Evolutionary conservation across 176 grass and related monocot species (phyloP).

Genomic region (Triticum monococcum): DNA sequence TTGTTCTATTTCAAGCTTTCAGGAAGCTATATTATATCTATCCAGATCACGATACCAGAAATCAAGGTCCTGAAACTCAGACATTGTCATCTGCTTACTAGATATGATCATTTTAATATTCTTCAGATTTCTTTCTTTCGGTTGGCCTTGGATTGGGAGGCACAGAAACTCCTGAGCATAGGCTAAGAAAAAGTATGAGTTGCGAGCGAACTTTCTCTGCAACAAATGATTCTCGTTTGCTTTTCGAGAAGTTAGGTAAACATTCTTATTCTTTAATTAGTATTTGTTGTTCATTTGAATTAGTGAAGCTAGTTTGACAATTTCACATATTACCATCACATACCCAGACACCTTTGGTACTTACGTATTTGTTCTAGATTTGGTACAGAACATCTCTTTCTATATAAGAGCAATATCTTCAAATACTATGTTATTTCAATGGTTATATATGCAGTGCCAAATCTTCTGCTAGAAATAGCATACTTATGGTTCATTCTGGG

Average conservation of each 20-base stretch:
- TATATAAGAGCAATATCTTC: constrained; percentile 11
- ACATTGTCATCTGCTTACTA: background rate
- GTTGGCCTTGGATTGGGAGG: constrained; percentile 89
- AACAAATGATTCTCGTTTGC: constrained; percentile 53
- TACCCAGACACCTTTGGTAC: background rate
- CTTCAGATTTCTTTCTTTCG: constrained; percentile 95
- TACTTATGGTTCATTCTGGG: background rate
- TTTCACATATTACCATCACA: background rate
- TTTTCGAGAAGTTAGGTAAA: constrained; percentile 81
- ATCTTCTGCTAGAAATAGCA: background rate
- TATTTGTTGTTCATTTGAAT: constrained; percentile 26
- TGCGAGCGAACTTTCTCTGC: constrained; percentile 76
- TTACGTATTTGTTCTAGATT: background rate
- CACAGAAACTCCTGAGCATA: constrained; percentile 77
- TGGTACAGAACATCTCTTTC: constrained; percentile 1
- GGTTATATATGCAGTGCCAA: background rate
- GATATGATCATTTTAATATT: constrained; percentile 23
- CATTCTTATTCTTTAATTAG: background rate
- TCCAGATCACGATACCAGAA: constrained; percentile 2
- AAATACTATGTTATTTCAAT: background rate
- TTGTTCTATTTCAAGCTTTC: constrained; percentile 30
- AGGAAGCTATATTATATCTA: constrained; percentile 25
- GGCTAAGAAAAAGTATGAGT: constrained; percentile 90
- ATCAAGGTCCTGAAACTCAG: constrained; percentile 3
- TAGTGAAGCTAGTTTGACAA: background rate